These are phyloP conservation scores for Cornus florida DNA, from an alignment of 148 eudicot genomes.

Conservation along the genomic window DNA sequence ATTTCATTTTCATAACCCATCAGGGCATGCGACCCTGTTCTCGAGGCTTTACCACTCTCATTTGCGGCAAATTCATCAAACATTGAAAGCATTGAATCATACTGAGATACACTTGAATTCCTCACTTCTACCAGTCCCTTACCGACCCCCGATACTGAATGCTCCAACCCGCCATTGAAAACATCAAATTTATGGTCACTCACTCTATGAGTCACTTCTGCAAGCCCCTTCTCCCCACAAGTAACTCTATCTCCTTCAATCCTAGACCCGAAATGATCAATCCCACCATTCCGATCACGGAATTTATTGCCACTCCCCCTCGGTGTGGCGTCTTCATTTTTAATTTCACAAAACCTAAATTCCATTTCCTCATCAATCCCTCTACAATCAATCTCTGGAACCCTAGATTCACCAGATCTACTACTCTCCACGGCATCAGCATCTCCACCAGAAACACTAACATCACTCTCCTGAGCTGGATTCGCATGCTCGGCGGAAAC, in stretches of 20 bases:
- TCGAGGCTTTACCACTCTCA: slow-evolving; percentile 19
- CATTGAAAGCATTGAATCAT: slow-evolving; percentile 24
- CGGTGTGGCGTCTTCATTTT: not conserved
- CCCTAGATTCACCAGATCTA: slow-evolving; percentile 8
- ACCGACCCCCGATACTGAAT: not conserved
- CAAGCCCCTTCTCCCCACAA: slow-evolving; percentile 6
- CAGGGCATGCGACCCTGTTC: slow-evolving; percentile 9
- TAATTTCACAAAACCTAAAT: not conserved
- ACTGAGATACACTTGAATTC: slow-evolving; percentile 5
- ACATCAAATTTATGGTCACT: slow-evolving; percentile 9
- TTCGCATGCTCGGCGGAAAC: slow-evolving; percentile 21
- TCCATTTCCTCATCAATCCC: not conserved
- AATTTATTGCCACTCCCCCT: not conserved
- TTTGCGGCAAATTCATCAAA: slow-evolving; percentile 32
- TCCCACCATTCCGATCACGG: not conserved
- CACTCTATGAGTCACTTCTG: not conserved
- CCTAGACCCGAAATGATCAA: not conserved
- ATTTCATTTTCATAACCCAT: slow-evolving; percentile 50
- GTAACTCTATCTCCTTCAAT: too few relatives aligned
- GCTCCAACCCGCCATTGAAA: not conserved
- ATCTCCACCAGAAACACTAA: slow-evolving; percentile 18
- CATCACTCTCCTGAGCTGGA: slow-evolving; percentile 12
- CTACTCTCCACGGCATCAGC: slow-evolving; percentile 10
- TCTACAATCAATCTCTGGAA: slow-evolving; percentile 11
- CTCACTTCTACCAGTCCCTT: slow-evolving; percentile 8